Percentiles rank a stretch among this genome's conserved stretches.
Evolutionary conservation across 345 rosid genomes (phyloP).

Genomic region (Jatropha curcas): DNA sequence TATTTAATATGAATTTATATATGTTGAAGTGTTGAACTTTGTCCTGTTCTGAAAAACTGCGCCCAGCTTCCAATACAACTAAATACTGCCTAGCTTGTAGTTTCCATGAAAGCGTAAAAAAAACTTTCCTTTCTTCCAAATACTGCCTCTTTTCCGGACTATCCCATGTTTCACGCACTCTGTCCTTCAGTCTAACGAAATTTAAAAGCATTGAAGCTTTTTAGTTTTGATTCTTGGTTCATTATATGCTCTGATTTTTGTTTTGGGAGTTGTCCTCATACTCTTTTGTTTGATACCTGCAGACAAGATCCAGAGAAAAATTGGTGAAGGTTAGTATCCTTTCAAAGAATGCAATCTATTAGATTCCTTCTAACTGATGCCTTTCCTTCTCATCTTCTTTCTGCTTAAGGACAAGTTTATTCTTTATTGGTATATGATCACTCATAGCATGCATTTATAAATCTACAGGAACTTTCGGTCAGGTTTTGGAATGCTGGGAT

Average conservation of each 20-base stretch:
- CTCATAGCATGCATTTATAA: not conserved
- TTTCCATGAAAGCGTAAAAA: not conserved
- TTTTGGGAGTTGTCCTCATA: slow-evolving; percentile 1
- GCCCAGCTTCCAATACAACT: not conserved
- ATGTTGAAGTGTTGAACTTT: not conserved
- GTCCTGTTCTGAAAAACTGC: not conserved
- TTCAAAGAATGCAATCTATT: not conserved
- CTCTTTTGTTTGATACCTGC: slow-evolving; percentile 27
- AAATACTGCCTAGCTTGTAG: not conserved
- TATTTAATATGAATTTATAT: not conserved
- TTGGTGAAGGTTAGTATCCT: slow-evolving; percentile 61
- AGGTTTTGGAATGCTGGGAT: slow-evolving; percentile 79
- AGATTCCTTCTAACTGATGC: not conserved
- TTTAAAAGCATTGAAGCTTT: not conserved
- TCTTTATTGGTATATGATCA: not conserved
- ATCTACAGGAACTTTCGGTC: slow-evolving; percentile 67
- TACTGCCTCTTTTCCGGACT: not conserved
- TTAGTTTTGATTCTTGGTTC: slow-evolving; percentile 3
- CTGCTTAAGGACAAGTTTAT: not conserved
- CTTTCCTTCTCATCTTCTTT: not conserved
- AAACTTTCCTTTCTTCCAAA: not conserved
- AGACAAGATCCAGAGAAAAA: slow-evolving; percentile 65
- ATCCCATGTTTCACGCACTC: not conserved
- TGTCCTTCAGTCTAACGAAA: not conserved
- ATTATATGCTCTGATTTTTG: slow-evolving; percentile 3